Conservation (phyloP, 1,284 basidiomycete species). For the Boletus semigastroideus region DNA sequence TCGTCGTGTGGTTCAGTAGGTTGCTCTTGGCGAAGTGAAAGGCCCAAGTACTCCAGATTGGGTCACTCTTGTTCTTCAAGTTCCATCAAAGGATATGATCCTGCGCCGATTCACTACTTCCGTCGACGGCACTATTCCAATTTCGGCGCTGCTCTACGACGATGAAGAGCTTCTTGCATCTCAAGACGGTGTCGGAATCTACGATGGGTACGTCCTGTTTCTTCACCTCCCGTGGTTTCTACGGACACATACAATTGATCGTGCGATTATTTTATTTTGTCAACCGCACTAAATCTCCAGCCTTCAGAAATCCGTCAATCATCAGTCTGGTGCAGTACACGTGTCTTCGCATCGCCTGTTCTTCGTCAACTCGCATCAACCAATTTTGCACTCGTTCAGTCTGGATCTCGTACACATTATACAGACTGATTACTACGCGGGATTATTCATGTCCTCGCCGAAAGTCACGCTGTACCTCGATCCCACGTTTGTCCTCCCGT, state of each 20-base stretch:
- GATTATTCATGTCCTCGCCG: conserved; percentile 87
- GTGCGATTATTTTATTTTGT: conserved; percentile 17
- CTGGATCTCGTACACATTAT: conserved; percentile 67
- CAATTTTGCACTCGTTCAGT: conserved; percentile 53
- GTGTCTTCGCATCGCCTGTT: conserved; percentile 86
- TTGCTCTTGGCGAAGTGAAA: conserved; percentile 1
- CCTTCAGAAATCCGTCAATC: conserved; percentile 73
- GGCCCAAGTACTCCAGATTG: conserved; percentile 2
- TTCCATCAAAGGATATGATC: conserved; percentile 38
- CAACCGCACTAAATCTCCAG: conserved; percentile 47
- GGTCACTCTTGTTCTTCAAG: conserved; percentile 5
- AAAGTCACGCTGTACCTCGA: conserved; percentile 83
- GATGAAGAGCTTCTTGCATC: conserved; percentile 75
- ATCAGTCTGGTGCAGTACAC: conserved; percentile 72
- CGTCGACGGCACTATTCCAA: conserved; percentile 73
- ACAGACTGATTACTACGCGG: conserved; percentile 89
- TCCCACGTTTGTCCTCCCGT: conserved; percentile 27
- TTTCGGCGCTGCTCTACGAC: conserved; percentile 69
- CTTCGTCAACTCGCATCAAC: conserved; percentile 66
- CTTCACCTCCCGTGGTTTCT: conserved; percentile 6
- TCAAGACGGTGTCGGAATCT: conserved; percentile 83
- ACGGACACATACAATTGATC: conserved; percentile 16
- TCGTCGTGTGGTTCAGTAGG: not conserved
- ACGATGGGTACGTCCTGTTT: conserved; percentile 71
- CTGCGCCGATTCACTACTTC: conserved; percentile 52